Evolutionary conservation across 2,329 filamentous ascomycete genomes (phyloP), one percentile per base, ranked within the genome.

Genomic region (Penicillium brevicompactum): DNA sequence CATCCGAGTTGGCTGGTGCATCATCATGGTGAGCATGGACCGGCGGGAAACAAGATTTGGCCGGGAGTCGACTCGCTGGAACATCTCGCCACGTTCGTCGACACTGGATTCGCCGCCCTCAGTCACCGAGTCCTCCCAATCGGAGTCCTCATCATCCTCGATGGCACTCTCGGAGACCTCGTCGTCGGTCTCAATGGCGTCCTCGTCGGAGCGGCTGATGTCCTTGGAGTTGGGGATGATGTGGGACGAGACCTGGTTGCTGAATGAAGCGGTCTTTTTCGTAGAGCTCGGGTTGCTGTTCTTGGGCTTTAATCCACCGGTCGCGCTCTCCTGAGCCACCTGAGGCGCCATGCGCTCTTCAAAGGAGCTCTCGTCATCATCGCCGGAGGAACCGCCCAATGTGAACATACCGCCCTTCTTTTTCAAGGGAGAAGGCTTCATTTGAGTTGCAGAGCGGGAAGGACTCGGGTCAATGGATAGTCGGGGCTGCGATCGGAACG

Each of bases 21-120:
- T 86, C 82, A 93, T 88, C 49, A 93, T 87, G 1, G 92, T 97
- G 62, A 99, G 88, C 40, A 97, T 84, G 2, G 93, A 97, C 48
- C 89, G 88, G 46, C 90, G 87, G 1, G 93, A 96, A 2, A 89
- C 88, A 24, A 97, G 81, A 68, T 96, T 91, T 7, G 87, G 86
- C 72, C 87, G 87, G 40, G 92, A 97, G 72, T 96, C 91, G 46
- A 97, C 92, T 8, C 94, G 89, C 73, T 92, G 87, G 82, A 99
- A 99, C 66, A 91, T 81, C 18, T 85, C 83, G 85, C 87, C 57
- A 46, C 59, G 61, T 9, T 94, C 89, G 58, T 94, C 90, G 49
- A 92, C 82, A 70, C 90, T 95, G 1, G 90, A 90, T 63, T 90
- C 89, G 54, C 87, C 89, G 70, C 89, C 94, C 64, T 95, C 90